Evolutionary conservation across 495 filamentous ascomycete species (phyloP).

Genomic region (Evansstolkia leycettana): DNA sequence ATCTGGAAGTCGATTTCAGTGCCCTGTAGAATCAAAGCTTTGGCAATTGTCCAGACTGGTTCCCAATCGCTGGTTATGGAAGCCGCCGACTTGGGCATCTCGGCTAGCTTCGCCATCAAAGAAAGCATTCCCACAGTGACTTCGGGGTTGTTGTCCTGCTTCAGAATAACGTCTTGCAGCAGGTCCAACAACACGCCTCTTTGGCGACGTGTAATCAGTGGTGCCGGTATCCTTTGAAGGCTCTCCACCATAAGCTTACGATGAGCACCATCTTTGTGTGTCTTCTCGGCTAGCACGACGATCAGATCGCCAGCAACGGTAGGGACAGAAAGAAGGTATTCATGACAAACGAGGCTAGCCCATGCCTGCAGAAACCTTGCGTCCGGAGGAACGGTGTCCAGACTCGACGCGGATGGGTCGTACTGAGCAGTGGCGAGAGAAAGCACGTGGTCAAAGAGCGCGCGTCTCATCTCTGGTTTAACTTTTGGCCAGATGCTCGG

Average conservation of each 20-base stretch:
- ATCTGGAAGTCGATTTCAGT: constrained; percentile 28
- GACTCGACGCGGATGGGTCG: constrained; percentile 11
- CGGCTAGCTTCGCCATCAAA: constrained; percentile 31
- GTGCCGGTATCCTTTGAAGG: constrained; percentile 25
- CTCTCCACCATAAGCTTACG: constrained; percentile 27
- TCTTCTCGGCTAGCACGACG: constrained; percentile 19
- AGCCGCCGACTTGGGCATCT: constrained; percentile 30
- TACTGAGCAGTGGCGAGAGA: constrained; percentile 25
- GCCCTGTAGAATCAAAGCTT: constrained; percentile 20
- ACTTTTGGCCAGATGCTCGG: constrained; percentile 23
- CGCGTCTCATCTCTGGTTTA: constrained; percentile 14
- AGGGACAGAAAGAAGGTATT: constrained; percentile 29
- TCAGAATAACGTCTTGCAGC: constrained; percentile 19
- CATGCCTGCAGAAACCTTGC: constrained; percentile 29
- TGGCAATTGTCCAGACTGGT: constrained; percentile 26
- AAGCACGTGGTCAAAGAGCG: constrained; percentile 23
- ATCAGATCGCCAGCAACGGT: constrained; percentile 22
- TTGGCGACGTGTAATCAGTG: constrained; percentile 26
- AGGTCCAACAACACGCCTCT: constrained; percentile 25
- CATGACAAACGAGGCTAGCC: constrained; percentile 31
- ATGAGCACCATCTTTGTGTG: constrained; percentile 19
- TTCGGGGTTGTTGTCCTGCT: constrained; percentile 17
- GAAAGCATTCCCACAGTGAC: constrained; percentile 23
- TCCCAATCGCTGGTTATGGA: constrained; percentile 28
- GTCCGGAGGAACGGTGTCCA: constrained; percentile 17